These are phyloP conservation scores for Xylaria sp. DNA, from an alignment of 495 filamentous ascomycete species.

Conservation along the genomic window DNA sequence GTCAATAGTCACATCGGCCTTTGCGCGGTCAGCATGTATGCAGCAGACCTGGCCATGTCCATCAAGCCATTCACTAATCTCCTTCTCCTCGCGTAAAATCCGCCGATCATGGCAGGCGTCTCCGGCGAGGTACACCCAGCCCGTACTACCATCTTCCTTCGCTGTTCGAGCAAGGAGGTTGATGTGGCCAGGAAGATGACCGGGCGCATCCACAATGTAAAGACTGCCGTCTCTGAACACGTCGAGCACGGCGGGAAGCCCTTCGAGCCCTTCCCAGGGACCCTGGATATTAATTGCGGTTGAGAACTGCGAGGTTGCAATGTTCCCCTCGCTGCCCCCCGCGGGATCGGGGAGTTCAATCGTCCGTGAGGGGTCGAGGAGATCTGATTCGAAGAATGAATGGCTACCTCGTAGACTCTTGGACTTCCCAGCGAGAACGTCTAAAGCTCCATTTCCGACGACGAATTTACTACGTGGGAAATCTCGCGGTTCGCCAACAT, in stretches of 20 bases:
- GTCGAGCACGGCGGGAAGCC: slow-evolving; percentile 45
- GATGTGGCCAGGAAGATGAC: slow-evolving; percentile 54
- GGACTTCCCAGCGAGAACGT: slow-evolving; percentile 39
- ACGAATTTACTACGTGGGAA: slow-evolving; percentile 46
- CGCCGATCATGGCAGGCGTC: slow-evolving; percentile 54
- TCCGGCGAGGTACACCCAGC: slow-evolving; percentile 51
- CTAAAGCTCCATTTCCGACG: slow-evolving; percentile 45
- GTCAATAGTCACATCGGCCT: slow-evolving; percentile 45
- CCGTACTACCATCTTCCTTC: slow-evolving; percentile 3
- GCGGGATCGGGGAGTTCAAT: slow-evolving; percentile 45
- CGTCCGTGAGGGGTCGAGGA: slow-evolving; percentile 44
- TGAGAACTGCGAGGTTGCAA: not conserved
- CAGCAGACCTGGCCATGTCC: slow-evolving; percentile 41
- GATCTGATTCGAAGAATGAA: slow-evolving; percentile 49
- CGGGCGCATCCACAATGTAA: slow-evolving; percentile 51
- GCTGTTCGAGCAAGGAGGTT: slow-evolving; percentile 45
- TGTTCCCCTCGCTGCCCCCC: not conserved
- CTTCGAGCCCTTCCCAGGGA: slow-evolving; percentile 36
- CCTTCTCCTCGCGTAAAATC: slow-evolving; percentile 45
- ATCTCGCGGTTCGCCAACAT: slow-evolving; percentile 49
- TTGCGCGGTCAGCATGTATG: slow-evolving; percentile 45
- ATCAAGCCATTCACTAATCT: slow-evolving; percentile 52
- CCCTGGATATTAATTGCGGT: slow-evolving; percentile 6
- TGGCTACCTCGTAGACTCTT: slow-evolving; percentile 39
- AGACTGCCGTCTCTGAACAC: slow-evolving; percentile 49